Evolutionary conservation across 2,329 filamentous ascomycete genomes (phyloP).

Genomic region (Blastomyces parvus): DNA sequence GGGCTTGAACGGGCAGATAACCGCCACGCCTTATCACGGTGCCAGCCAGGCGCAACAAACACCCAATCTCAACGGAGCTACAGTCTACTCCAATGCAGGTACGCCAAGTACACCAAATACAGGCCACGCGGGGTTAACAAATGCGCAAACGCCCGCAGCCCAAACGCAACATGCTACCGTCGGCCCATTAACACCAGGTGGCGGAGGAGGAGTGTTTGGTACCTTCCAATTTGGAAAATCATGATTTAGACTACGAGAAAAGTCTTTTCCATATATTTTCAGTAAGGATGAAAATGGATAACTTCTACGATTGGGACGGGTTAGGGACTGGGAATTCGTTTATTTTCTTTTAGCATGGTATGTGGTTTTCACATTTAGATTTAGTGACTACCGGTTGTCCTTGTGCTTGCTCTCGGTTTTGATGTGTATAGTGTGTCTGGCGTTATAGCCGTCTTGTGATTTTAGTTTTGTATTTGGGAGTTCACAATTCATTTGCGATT

Average conservation of each 20-base stretch:
- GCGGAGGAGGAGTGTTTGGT: slow-evolving; percentile 65
- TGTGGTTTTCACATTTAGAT: slow-evolving; percentile 3
- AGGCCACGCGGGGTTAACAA: slow-evolving; percentile 42
- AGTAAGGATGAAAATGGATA: slow-evolving; percentile 5
- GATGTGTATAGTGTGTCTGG: slow-evolving; percentile 8
- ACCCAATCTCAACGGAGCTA: slow-evolving; percentile 46
- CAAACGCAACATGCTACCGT: slow-evolving; percentile 48
- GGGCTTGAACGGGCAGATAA: slow-evolving; percentile 70
- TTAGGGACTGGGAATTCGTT: slow-evolving; percentile 11
- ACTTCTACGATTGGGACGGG: slow-evolving; percentile 6
- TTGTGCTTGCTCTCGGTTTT: not conserved
- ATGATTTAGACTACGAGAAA: slow-evolving; percentile 5
- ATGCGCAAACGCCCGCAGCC: slow-evolving; percentile 32
- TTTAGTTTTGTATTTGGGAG: not conserved
- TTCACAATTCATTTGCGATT: not conserved
- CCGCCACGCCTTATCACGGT: slow-evolving; percentile 39
- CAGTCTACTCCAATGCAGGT: slow-evolving; percentile 40
- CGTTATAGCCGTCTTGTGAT: not conserved
- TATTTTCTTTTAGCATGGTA: slow-evolving; percentile 8
- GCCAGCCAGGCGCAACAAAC: slow-evolving; percentile 38
- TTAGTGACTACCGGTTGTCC: not conserved
- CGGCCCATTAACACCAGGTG: slow-evolving; percentile 69
- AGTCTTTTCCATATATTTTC: slow-evolving; percentile 8
- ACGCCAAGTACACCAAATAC: slow-evolving; percentile 61
- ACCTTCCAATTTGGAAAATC: slow-evolving; percentile 43